Conservation (phyloP, 1,284 basidiomycete genomes). For the Apiotrichum gamsii region DNA sequence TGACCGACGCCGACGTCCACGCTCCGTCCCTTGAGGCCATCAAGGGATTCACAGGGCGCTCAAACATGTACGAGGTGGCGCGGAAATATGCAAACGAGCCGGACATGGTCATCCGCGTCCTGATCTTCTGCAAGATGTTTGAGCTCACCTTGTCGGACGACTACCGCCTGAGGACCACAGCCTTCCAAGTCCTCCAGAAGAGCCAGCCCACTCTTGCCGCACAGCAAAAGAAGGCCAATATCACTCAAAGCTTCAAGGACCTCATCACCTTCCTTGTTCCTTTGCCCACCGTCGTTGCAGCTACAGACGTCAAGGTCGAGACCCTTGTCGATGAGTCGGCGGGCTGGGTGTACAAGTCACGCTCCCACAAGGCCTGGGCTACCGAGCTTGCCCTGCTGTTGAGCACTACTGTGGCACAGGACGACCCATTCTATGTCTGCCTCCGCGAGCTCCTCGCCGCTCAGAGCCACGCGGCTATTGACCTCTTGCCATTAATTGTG, state of each 20-base stretch:
- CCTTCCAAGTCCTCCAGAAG: constrained; percentile 16
- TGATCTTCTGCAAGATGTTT: constrained; percentile 16
- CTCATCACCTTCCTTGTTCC: constrained; percentile 6
- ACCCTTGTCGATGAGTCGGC: constrained; percentile 1
- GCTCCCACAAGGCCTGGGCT: constrained; percentile 55
- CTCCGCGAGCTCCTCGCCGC: constrained; percentile 57
- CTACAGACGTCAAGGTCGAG: neutral
- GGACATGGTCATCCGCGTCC: neutral
- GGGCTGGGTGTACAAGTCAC: constrained; percentile 17
- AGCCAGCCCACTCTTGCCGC: constrained; percentile 2
- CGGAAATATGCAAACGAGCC: neutral
- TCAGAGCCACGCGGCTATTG: constrained; percentile 58
- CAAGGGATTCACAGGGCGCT: constrained; percentile 6
- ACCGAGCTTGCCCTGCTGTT: constrained; percentile 57
- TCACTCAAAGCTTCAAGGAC: too few relatives aligned
- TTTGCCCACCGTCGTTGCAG: neutral
- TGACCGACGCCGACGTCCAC: constrained; percentile 26
- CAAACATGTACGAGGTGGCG: neutral
- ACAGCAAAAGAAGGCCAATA: too few relatives aligned
- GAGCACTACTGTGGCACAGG: constrained; percentile 54
- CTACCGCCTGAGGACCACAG: constrained; percentile 13
- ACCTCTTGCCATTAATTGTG: constrained; percentile 65
- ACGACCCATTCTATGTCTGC: constrained; percentile 64
- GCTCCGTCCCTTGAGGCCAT: constrained; percentile 49
- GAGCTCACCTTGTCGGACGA: constrained; percentile 12